These are phyloP conservation scores for Trifolium subterraneum DNA, from an alignment of 306 rosid species.

Conservation along the genomic window DNA sequence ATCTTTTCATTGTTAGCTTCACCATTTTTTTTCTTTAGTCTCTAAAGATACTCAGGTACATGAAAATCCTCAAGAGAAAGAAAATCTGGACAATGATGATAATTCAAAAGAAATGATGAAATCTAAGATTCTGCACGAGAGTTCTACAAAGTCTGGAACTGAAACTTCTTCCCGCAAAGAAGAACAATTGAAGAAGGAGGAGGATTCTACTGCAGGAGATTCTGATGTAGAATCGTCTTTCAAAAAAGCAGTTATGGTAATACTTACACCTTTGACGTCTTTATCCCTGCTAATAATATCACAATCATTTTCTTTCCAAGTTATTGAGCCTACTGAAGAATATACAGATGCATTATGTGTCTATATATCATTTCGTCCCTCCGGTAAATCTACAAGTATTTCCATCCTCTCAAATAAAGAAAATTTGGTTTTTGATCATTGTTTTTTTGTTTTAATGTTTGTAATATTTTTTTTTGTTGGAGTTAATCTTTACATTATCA, in stretches of 20 bases:
- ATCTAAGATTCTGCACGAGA: not conserved
- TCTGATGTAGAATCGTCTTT: not conserved
- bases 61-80: not conserved
- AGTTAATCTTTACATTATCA: too few relatives aligned
- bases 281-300: too few relatives aligned
- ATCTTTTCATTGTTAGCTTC: not conserved
- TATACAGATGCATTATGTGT: too few relatives aligned
- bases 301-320: too few relatives aligned
- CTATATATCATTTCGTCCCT: too few relatives aligned
- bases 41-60: conserved; percentile 9
- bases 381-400: too few relatives aligned
- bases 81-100: not conserved
- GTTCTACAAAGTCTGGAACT: not conserved
- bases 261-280: not conserved
- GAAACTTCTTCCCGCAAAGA: not conserved
- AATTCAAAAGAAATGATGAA: not conserved
- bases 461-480: too few relatives aligned
- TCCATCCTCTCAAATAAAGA: too few relatives aligned
- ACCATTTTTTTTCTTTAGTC: not conserved
- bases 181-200: not conserved
- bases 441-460: too few relatives aligned
- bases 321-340: too few relatives aligned
- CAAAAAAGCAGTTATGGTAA: not conserved
- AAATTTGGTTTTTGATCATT: too few relatives aligned
- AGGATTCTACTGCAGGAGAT: not conserved